Base-by-base conservation (phyloP, 2,329 filamentous ascomycete species). In the Neurospora crassa region DNA sequence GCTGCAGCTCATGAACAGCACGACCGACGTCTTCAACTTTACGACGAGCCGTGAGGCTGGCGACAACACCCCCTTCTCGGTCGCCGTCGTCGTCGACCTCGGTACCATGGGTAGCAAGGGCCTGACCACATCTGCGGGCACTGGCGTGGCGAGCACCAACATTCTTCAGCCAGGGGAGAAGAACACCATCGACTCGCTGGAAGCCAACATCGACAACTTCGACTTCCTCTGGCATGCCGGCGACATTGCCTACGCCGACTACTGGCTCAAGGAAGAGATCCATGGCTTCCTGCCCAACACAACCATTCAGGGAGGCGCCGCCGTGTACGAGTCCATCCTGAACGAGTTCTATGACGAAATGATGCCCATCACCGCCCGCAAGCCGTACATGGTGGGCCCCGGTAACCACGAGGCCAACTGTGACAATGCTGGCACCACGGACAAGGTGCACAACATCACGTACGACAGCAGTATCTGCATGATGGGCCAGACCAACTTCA, bases 331-430 rank as follows among this genome's bases (percentile, higher is more conserved):
- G 76, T 82, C 80, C 34, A 86, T 85, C 74, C 85, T 83, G 83
- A 83, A 85, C 76, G 78, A 85, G 6, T 85, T 84, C 83, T 84
- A 85, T 75, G 82, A 85, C 75, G 85, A 83, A 83, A 79, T 84
- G 74, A 80, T 79, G 73, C 76, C 75, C 8, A 76, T 85, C 68
- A 81, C 82, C 11, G 78, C 72, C 68, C 83, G 81, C 75, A 77
- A 85, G 8, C 83, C 84, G 0, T 84, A 86, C 78, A 85, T 86
- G 83, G 81, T 83, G 24, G 74, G 84, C 5, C 82, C 84, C 1
- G 84, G 85, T 14, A 86, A 87, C 76, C 84, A 86, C 72, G 84
- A 86, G 75, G 82, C 82, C 1, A 76, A 83, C 1, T 85, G 84
- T 29, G 45, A 53, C 45, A 84, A 85, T 86, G 85, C 71, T 76